Base-by-base conservation (phyloP, 208 protist genomes). In the Trypanosoma rangeli region DNA sequence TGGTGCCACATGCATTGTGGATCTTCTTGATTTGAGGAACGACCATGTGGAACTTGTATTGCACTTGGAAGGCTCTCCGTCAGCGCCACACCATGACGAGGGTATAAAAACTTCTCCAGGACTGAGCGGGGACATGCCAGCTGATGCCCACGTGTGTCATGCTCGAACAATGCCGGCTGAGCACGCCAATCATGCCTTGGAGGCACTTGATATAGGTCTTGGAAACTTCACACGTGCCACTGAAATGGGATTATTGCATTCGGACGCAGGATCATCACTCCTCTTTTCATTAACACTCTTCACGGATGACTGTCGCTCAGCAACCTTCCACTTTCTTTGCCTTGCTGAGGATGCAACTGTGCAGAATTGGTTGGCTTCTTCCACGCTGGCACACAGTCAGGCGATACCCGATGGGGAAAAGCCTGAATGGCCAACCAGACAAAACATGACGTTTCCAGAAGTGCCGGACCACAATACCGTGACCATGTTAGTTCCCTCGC, bases 11-110 rank as follows among this genome's bases (percentile, higher is more conserved):
- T 90, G 66, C 48, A 78, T 92, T 12, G 84, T 92, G 4, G 89
- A 94, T 55, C 78, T 94, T 29, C 72, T 94, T n/a, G 84, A 94
- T 58, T 65, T 94, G n/a, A 73, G 70, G 33, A 94, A 94, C 70
- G 69, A 78, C 44, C 64, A 80, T 33, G 87, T 92, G 44, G 85
- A 89, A 63, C 73, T 92, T n/a, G 80, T 83, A 26, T 78, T 94
- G 61, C 80, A 85, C 35, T 70, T 90, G 20, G 82, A 78, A 5
- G 60, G 50, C 75, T 81, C 13, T 80, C 76, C 20, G 81, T 82
- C n/a, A 15, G 3, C 12, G 57, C 33, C 3, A 8, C 31, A 63
- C 13, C 24, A 22, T 16, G 44, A 29, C 42, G 44, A 63, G 3
- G 55, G 24, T 42, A 55, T 15, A 39, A 39, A 63, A 39, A 20